Evolutionary conservation across 371 early-diverging fungal species (phyloP), one percentile per base, ranked within the genome.

Genomic region (Circinella umbellata): DNA sequence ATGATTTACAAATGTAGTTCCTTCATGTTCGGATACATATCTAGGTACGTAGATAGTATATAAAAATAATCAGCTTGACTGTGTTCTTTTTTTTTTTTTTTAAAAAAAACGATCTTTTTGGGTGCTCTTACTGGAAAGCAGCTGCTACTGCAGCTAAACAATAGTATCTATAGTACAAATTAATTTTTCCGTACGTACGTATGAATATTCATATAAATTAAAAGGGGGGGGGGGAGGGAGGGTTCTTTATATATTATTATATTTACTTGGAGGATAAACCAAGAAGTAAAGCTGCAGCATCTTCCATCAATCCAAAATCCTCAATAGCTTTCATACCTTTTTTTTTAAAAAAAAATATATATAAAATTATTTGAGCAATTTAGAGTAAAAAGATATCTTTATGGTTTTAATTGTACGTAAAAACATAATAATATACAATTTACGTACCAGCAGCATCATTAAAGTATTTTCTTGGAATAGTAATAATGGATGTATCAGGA

Each of bases 111-210:
- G n/a, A n/a, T n/a, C n/a, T n/a, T 39, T 6, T 39, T 10, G 4
- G 3, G 6, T 42, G 46, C 46, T 6, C 51, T 64, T 81, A 88
- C 86, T 78, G 77, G 60, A 91, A 77, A 11, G 79, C 67, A 3
- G 89, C 88, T 5, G 86, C 80, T 3, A 81, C 70, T 1, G 90
- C 86, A 5, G 90, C 77, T 9, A 90, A 76, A 18, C 87, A 84
- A 70, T 79, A 90, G 68, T 82, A 87, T 57, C 89, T 90, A 69
- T 34, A 49, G n/a, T n/a, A n/a, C n/a, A n/a, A n/a, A n/a, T n/a
- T n/a, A n/a, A n/a, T n/a, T n/a, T n/a, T n/a, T n/a, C n/a, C n/a
- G n/a, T n/a, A n/a, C n/a, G n/a, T n/a, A n/a, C n/a, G n/a, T n/a
- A n/a, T n/a, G n/a, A n/a, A n/a, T n/a, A n/a, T n/a, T n/a, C n/a